A percentile compares a stretch with the other conserved stretches of the same genome.
phyloP scores from a whole-genome alignment of 768 basidiomycete species.

The Leccinum olivaceopallidum region DNA sequence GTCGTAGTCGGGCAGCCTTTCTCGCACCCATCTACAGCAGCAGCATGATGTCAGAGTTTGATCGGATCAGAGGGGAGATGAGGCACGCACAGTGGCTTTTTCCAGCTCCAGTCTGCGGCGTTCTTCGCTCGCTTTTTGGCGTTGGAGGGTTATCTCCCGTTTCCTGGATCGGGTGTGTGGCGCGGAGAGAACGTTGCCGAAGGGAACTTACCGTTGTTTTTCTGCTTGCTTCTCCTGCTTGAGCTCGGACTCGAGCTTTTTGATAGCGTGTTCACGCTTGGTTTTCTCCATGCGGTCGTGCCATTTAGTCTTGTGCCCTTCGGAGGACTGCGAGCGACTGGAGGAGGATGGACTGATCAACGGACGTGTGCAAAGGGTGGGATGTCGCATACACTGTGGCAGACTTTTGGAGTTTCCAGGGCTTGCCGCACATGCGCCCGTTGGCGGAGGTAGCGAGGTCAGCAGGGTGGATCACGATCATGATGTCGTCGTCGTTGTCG shows the following conservation, averaged over 20 bases:
- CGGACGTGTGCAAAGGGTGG: slow-evolving; percentile 1
- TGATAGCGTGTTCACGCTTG: slow-evolving; percentile 65
- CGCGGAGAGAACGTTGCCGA: background rate
- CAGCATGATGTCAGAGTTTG: background rate
- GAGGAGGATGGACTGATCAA: slow-evolving; percentile 8
- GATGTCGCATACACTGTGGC: slow-evolving; percentile 47
- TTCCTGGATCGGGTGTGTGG: slow-evolving; percentile 43
- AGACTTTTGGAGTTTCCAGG: slow-evolving; percentile 58
- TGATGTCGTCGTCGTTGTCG: background rate
- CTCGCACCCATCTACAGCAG: slow-evolving; percentile 71
- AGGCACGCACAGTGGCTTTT: slow-evolving; percentile 26
- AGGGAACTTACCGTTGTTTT: slow-evolving; percentile 48
- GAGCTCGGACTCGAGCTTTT: slow-evolving; percentile 71
- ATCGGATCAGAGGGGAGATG: background rate
- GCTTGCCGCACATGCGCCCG: slow-evolving; percentile 69
- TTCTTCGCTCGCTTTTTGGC: slow-evolving; percentile 74
- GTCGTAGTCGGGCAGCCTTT: slow-evolving; percentile 71
- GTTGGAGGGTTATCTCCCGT: slow-evolving; percentile 65
- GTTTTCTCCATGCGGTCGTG: slow-evolving; percentile 69
- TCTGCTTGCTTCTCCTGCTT: slow-evolving; percentile 78
- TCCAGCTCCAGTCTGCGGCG: slow-evolving; percentile 53
- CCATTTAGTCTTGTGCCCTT: slow-evolving; percentile 70
- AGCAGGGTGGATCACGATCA: slow-evolving; percentile 16
- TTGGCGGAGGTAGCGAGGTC: slow-evolving; percentile 56
- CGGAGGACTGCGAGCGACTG: slow-evolving; percentile 70